Conservation (phyloP, 306 rosid genomes). For the Sphenostylis stenocarpa region DNA sequence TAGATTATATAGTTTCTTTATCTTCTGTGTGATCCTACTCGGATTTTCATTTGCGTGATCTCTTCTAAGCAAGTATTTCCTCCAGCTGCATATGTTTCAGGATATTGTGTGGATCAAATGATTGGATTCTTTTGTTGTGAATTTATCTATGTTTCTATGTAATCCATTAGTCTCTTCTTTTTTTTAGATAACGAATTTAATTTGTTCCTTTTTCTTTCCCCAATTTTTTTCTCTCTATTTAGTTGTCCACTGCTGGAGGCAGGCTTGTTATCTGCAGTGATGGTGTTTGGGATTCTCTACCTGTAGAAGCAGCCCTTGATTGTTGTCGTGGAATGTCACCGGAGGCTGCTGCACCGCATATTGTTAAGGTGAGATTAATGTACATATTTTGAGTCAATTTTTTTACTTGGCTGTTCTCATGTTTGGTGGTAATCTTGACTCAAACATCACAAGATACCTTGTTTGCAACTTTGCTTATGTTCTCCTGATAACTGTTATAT, state of each 20-base stretch:
- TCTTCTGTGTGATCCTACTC: not conserved
- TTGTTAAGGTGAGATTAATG: constrained; percentile 71
- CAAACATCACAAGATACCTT: constrained; percentile 17
- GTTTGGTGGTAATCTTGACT: constrained; percentile 22
- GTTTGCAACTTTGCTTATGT: not conserved
- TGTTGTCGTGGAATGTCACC: constrained; percentile 87
- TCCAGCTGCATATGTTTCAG: not conserved
- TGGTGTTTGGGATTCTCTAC: constrained; percentile 96
- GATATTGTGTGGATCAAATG: constrained; percentile 24
- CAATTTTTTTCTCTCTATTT: constrained; percentile 34
- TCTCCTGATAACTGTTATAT: constrained; percentile 15
- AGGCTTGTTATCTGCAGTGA: constrained; percentile 94
- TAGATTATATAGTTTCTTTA: constrained; percentile 26
- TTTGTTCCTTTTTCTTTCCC: not conserved
- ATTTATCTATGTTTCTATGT: not conserved
- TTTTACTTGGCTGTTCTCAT: not conserved
- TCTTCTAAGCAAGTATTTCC: constrained; percentile 20
- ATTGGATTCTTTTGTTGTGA: constrained; percentile 22
- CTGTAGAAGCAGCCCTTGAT: constrained; percentile 80
- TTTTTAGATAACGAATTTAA: not conserved
- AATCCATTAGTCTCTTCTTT: not conserved
- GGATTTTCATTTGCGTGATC: constrained; percentile 4
- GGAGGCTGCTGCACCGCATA: constrained; percentile 84
- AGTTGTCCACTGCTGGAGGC: constrained; percentile 93
- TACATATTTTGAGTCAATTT: constrained; percentile 13